Conservation (phyloP, 179 eudicot species). For the Amaranthus tricolor region DNA sequence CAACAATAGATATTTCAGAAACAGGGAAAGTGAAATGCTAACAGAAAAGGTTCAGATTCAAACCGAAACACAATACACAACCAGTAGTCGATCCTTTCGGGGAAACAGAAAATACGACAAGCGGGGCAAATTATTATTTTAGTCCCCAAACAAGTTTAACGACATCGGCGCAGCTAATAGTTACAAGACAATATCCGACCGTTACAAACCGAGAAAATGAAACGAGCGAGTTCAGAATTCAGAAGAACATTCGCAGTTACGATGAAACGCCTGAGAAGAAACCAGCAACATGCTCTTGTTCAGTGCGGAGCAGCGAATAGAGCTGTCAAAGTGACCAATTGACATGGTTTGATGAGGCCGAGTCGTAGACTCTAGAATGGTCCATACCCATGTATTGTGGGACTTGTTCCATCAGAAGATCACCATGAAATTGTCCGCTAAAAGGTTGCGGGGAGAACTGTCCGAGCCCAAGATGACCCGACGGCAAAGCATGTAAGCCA, state of each 20-base stretch:
- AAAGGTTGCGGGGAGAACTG: conserved; percentile 42
- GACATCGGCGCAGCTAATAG: conserved; percentile 7
- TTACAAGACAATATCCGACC: background rate
- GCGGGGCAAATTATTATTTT: conserved; percentile 16
- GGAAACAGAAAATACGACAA: conserved; percentile 1
- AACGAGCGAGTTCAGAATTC: conserved; percentile 4
- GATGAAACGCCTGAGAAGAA: background rate
- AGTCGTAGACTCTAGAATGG: conserved; percentile 52
- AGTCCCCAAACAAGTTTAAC: background rate
- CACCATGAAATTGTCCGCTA: conserved; percentile 30
- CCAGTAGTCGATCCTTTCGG: background rate
- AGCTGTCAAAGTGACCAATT: conserved; percentile 62
- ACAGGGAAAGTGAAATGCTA: background rate
- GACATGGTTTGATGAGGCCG: conserved; percentile 48
- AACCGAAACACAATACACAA: background rate
- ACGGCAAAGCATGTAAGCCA: conserved; percentile 31
- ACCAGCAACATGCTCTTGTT: conserved; percentile 3
- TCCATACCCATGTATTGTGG: conserved; percentile 48
- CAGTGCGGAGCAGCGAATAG: background rate
- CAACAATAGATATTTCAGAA: background rate
- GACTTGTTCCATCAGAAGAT: conserved; percentile 45
- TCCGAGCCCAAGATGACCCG: conserved; percentile 50
- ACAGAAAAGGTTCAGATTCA: background rate
- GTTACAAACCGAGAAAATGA: conserved; percentile 14
- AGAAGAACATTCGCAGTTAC: background rate